A percentile compares a stretch with the other conserved stretches of the same genome.
These are phyloP conservation scores for Ascochyta lentis DNA, from an alignment of 2,329 filamentous ascomycete species.

Conservation along the genomic window DNA sequence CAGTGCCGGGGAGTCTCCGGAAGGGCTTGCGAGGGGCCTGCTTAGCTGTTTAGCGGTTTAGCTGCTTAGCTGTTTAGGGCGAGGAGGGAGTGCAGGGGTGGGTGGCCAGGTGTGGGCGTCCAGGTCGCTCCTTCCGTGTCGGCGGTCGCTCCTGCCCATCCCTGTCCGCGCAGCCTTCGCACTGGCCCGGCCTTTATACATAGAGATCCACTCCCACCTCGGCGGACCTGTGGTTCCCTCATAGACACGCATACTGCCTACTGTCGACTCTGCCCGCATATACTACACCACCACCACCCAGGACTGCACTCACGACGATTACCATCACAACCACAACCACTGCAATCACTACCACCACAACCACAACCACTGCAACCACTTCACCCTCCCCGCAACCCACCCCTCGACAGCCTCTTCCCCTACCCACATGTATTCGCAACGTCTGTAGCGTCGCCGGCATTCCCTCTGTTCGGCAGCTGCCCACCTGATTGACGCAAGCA, in stretches of 20 bases:
- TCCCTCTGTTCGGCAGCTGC: conserved; percentile 24
- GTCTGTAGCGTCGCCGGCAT: conserved; percentile 32
- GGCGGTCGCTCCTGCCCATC: conserved; percentile 24
- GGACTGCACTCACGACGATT: too few species aligned
- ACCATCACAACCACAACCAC: too few species aligned
- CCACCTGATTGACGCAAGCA: conserved; percentile 31
- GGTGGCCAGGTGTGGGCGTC: conserved; percentile 25
- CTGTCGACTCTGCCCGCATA: too few species aligned
- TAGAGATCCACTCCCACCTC: conserved; percentile 30
- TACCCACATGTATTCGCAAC: conserved; percentile 26
- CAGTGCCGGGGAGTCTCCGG: conserved; percentile 33
- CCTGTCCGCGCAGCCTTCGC: conserved; percentile 24
- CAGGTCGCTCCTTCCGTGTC: conserved; percentile 27
- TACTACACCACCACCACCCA: too few species aligned
- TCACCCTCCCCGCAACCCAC: too few species aligned
- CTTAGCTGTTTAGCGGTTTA: too few species aligned
- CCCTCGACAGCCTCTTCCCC: too few species aligned
- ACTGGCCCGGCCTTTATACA: conserved; percentile 28
- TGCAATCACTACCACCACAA: too few species aligned
- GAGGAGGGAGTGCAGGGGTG: conserved; percentile 19
- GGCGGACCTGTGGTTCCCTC: conserved; percentile 11
- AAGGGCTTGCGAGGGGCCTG: conserved; percentile 15
- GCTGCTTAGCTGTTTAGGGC: conserved; percentile 13
- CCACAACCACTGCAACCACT: too few species aligned
- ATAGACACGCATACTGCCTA: conserved; percentile 2